Conservation (phyloP, 805 yeast genomes). For the Lipomyces mesembrius region DNA sequence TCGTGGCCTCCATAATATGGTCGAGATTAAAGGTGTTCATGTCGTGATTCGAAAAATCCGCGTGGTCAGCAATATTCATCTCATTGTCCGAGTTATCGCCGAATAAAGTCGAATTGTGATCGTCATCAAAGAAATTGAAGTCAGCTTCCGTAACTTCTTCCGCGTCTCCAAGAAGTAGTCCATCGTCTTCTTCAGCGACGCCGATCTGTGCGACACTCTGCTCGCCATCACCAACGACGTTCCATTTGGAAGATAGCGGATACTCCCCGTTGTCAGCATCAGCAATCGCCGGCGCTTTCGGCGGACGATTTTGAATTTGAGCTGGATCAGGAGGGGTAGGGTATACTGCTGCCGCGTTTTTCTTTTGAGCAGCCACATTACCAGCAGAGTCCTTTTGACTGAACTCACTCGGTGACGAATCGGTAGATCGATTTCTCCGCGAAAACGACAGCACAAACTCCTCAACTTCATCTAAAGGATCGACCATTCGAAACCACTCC, state of each 20-base stretch:
- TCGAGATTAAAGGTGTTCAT: slow-evolving; percentile 19
- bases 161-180: slow-evolving; percentile 43
- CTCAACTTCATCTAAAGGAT: slow-evolving; percentile 38
- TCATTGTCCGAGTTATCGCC: slow-evolving; percentile 36
- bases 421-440: slow-evolving; percentile 15
- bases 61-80: slow-evolving; percentile 12
- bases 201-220: not conserved
- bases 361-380: slow-evolving; percentile 3
- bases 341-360: slow-evolving; percentile 38
- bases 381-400: not conserved
- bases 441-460: slow-evolving; percentile 23
- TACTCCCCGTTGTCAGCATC: slow-evolving; percentile 14
- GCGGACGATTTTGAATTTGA: slow-evolving; percentile 22
- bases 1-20: slow-evolving; percentile 16
- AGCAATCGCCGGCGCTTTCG: slow-evolving; percentile 10
- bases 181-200: slow-evolving; percentile 20
- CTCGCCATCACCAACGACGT: slow-evolving; percentile 21
- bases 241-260: slow-evolving; percentile 20
- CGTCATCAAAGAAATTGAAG: slow-evolving; percentile 50
- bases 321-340: slow-evolving; percentile 48
- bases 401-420: slow-evolving; percentile 16
- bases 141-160: slow-evolving; percentile 51
- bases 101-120: slow-evolving; percentile 20
- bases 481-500: slow-evolving; percentile 36
- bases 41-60: slow-evolving; percentile 15